phyloP scores from a whole-genome alignment of 1,284 basidiomycete species.

The Testicularia cyperi region DNA sequence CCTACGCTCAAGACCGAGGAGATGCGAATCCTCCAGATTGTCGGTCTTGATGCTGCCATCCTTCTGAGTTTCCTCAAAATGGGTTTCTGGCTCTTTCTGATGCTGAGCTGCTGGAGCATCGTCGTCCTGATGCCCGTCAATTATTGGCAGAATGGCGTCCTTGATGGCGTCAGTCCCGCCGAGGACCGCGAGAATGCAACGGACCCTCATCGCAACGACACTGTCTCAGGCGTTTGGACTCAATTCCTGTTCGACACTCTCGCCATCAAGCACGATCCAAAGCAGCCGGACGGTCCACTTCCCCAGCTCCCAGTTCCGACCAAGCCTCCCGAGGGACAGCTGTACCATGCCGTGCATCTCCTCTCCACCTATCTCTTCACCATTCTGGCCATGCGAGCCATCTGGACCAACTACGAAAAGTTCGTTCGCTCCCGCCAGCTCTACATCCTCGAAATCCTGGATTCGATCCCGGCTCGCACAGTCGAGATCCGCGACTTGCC shows the following conservation, averaged over 20 bases:
- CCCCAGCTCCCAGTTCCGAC: conserved; percentile 39
- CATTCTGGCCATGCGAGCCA: conserved; percentile 76
- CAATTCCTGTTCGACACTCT: conserved; percentile 13
- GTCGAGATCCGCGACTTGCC: conserved; percentile 85
- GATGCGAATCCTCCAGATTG: conserved; percentile 90
- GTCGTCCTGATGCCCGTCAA: conserved; percentile 59
- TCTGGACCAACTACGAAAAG: conserved; percentile 82
- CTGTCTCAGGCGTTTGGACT: conserved; percentile 19
- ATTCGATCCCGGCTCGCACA: conserved; percentile 88
- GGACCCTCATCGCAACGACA: conserved; percentile 6
- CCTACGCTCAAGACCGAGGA: conserved; percentile 88
- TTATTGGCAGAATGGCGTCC: conserved; percentile 54
- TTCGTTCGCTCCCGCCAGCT: conserved; percentile 90
- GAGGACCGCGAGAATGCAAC: conserved; percentile 38
- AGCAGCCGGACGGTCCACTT: conserved; percentile 28
- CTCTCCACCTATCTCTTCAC: conserved; percentile 93
- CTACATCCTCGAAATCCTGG: conserved; percentile 87
- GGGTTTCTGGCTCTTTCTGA: conserved; percentile 81
- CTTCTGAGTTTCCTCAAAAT: conserved; percentile 93
- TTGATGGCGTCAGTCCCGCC: conserved; percentile 57
- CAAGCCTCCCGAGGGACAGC: conserved; percentile 55
- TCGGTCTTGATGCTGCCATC: conserved; percentile 92
- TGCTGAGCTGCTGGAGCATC: conserved; percentile 69
- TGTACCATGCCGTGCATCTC: conserved; percentile 70
- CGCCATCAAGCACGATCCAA: conserved; percentile 4